Conservation (phyloP, 306 rosid genomes). For the Benincasa hispida region DNA sequence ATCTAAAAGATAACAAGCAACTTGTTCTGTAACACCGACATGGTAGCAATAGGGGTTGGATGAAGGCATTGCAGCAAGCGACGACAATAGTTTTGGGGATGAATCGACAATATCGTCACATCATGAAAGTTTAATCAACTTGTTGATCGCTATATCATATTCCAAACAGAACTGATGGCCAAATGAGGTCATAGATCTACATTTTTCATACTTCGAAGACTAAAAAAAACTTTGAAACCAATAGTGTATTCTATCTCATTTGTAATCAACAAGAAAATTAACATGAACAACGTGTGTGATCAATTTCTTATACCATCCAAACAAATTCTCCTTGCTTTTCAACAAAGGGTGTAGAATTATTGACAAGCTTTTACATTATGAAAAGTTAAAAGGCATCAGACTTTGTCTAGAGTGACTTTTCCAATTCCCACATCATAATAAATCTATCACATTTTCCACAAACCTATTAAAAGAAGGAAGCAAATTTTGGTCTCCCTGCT, state of each 20-base stretch:
- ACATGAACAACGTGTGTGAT: not conserved
- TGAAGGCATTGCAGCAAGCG: too few species aligned
- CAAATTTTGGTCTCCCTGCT: not conserved
- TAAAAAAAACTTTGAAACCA: too few species aligned
- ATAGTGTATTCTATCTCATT: not conserved
- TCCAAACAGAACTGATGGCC: too few species aligned
- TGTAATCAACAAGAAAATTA: not conserved
- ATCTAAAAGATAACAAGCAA: too few species aligned
- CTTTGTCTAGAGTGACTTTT: not conserved
- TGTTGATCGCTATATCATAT: too few species aligned
- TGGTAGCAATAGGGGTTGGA: too few species aligned
- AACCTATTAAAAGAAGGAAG: not conserved
- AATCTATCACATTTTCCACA: not conserved
- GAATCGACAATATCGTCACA: too few species aligned
- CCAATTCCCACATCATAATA: not conserved
- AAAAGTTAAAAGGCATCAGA: not conserved
- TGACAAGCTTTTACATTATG: not conserved
- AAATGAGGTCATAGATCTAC: too few species aligned
- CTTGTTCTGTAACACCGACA: not conserved
- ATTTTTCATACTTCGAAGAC: too few species aligned
- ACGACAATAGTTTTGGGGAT: too few species aligned
- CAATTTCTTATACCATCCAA: not conserved
- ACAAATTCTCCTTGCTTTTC: not conserved
- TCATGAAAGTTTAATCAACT: too few species aligned
- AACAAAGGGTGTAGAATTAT: not conserved